A percentile compares a stretch with the other conserved stretches of the same genome.
Conservation (phyloP, 768 basidiomycete genomes). For the Boletus insuetus region DNA sequence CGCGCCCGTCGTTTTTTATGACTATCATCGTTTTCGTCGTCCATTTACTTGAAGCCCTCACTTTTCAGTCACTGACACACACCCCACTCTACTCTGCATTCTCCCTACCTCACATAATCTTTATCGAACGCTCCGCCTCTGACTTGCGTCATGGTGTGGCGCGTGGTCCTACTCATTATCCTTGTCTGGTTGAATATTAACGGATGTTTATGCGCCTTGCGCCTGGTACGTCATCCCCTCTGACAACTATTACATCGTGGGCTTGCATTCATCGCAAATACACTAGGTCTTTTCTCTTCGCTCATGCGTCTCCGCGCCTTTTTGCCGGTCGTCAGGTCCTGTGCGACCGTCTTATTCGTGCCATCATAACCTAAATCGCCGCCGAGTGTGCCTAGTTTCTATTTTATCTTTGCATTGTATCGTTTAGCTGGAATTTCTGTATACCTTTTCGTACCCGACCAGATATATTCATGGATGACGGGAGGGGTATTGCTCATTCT, state of each 20-base stretch:
- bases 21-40: slow-evolving; percentile 1
- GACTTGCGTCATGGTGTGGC: not conserved
- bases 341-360: not conserved
- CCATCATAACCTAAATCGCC: slow-evolving; percentile 6
- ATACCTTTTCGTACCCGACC: not conserved
- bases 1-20: not conserved
- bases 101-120: not conserved
- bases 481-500: not conserved
- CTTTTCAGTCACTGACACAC: not conserved
- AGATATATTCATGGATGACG: not conserved
- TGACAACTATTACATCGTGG: not conserved
- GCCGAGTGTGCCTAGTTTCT: slow-evolving; percentile 14
- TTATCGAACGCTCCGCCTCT: not conserved
- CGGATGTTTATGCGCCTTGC: not conserved
- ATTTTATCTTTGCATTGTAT: slow-evolving; percentile 6
- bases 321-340: not conserved
- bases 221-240: slow-evolving; percentile 7
- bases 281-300: not conserved
- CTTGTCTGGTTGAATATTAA: not conserved
- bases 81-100: not conserved
- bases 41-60: not conserved
- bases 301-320: not conserved
- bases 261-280: slow-evolving; percentile 5
- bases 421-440: not conserved
- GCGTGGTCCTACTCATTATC: not conserved